Conservation (phyloP, 208 protist species). For the Herpetomonas samuelpessoai region DNA sequence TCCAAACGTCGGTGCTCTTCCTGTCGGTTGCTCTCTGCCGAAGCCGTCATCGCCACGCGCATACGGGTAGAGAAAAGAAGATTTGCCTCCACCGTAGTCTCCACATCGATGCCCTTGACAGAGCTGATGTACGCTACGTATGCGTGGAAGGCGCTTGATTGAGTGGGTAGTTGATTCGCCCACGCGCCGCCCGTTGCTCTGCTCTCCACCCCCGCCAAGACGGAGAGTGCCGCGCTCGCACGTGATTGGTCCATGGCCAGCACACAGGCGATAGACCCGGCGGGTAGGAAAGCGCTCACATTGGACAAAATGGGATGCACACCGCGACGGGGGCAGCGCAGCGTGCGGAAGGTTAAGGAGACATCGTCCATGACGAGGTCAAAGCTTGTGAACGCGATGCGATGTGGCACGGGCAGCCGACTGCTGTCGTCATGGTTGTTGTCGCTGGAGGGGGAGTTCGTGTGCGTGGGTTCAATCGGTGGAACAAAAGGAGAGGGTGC, state of each 20-base stretch:
- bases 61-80: slow-evolving; percentile 30
- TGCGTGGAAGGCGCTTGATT: slow-evolving; percentile 12
- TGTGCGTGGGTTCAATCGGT: too few species aligned
- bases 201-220: slow-evolving; percentile 22
- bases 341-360: background rate
- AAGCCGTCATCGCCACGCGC: slow-evolving; percentile 12
- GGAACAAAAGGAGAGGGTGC: too few species aligned
- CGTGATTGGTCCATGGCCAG: background rate
- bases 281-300: background rate
- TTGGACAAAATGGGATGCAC: background rate
- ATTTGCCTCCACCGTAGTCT: slow-evolving; percentile 23
- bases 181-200: slow-evolving; percentile 18
- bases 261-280: background rate
- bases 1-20: slow-evolving; percentile 12
- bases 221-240: slow-evolving; percentile 14
- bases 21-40: background rate
- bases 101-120: slow-evolving; percentile 12
- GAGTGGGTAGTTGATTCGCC: slow-evolving; percentile 27
- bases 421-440: too few species aligned
- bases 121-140: slow-evolving; percentile 28
- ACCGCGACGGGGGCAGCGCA: background rate
- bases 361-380: background rate
- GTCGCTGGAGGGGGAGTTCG: too few species aligned
- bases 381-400: too few species aligned
- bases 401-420: too few species aligned